phyloP scores from a whole-genome alignment of 2,329 filamentous ascomycete species.

The Beauveria pseudobassiana region DNA sequence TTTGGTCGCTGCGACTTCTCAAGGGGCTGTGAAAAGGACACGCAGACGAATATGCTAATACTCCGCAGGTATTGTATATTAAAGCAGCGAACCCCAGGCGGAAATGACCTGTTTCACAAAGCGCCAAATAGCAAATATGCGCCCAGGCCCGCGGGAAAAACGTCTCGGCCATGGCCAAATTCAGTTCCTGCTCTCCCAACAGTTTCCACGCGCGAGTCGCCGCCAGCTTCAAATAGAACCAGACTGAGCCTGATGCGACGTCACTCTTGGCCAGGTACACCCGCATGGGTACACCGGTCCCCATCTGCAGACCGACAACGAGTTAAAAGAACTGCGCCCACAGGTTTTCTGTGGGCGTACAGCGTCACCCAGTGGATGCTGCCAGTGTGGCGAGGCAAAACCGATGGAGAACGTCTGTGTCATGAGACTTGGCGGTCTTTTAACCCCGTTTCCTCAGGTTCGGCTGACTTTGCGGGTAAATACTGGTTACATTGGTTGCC shows the following conservation, averaged over 20 bases:
- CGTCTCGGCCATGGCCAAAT: neutral
- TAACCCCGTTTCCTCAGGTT: neutral
- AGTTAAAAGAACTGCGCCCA: neutral
- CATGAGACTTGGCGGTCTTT: neutral
- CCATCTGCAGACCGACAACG: neutral
- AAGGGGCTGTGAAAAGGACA: neutral
- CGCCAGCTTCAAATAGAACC: neutral
- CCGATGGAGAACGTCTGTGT: neutral
- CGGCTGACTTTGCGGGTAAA: neutral
- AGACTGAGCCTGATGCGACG: neutral
- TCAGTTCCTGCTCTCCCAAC: neutral
- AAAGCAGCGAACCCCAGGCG: neutral
- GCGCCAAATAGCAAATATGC: neutral
- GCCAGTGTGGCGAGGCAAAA: neutral
- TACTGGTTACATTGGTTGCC: no score
- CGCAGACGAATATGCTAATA: no score
- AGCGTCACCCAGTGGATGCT: neutral
- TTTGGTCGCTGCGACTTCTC: no score
- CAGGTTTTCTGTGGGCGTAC: neutral
- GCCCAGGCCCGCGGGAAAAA: neutral
- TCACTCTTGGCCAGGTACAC: neutral
- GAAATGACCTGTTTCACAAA: slow-evolving; percentile 6
- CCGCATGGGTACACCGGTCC: neutral
- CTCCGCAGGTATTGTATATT: neutral
- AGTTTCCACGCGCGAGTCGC: neutral